Evolutionary conservation across 805 yeast genomes (phyloP).

Genomic region (Wickerhamomyces ciferrii): DNA sequence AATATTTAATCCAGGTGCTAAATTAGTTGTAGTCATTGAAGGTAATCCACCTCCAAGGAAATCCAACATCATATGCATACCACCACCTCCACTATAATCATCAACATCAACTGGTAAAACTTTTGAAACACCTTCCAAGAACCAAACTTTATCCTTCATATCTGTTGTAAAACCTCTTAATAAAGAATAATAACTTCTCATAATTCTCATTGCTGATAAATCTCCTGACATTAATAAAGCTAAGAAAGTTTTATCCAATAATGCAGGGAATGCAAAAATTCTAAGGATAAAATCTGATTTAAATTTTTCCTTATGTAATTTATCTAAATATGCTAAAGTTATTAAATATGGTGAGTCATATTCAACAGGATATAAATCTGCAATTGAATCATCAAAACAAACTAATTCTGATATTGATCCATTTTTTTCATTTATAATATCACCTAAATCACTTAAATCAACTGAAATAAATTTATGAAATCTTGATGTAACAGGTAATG

Average conservation of each 20-base stretch:
- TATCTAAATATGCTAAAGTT: slow-evolving; percentile 83
- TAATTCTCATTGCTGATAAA: slow-evolving; percentile 81
- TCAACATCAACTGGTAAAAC: slow-evolving; percentile 91
- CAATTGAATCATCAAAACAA: slow-evolving; percentile 83
- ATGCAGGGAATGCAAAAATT: slow-evolving; percentile 90
- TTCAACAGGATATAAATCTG: slow-evolving; percentile 83
- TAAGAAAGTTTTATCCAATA: slow-evolving; percentile 75
- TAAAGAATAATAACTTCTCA: slow-evolving; percentile 81
- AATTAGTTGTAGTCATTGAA: slow-evolving; percentile 38
- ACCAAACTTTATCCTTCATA: slow-evolving; percentile 90
- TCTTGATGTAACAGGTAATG: slow-evolving; percentile 62
- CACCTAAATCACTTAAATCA: slow-evolving; percentile 86
- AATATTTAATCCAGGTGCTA: slow-evolving; percentile 23
- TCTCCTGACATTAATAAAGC: slow-evolving; percentile 81
- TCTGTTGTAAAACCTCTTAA: slow-evolving; percentile 78
- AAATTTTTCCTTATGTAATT: slow-evolving; percentile 73
- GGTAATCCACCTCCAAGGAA: slow-evolving; percentile 68
- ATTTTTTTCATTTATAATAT: slow-evolving; percentile 34
- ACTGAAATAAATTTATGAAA: slow-evolving; percentile 74
- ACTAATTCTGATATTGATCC: slow-evolving; percentile 48
- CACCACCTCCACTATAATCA: slow-evolving; percentile 85
- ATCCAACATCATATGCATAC: slow-evolving; percentile 89
- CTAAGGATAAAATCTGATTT: slow-evolving; percentile 83
- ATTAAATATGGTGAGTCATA: slow-evolving; percentile 79
- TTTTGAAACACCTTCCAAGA: slow-evolving; percentile 83